These are phyloP conservation scores for Brachypodium distachyon DNA, from an alignment of 202 grass and related monocot species.

Conservation along the genomic window DNA sequence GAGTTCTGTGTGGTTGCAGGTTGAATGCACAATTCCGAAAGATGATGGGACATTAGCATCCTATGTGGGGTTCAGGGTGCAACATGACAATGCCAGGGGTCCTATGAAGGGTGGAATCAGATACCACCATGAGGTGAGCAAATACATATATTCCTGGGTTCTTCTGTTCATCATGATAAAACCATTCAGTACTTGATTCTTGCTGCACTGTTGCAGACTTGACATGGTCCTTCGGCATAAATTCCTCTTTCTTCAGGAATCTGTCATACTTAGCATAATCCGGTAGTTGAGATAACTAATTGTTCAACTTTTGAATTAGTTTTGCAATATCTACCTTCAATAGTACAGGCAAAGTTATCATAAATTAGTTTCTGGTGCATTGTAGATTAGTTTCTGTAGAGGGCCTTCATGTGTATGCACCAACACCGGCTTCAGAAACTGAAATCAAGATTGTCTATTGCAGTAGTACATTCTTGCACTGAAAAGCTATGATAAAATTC, in stretches of 20 bases:
- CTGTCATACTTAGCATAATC: not conserved
- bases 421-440: not conserved
- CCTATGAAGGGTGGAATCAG: slow-evolving; percentile 99
- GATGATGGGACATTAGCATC: slow-evolving; percentile 95
- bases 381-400: not conserved
- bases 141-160: not conserved
- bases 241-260: slow-evolving; percentile 22
- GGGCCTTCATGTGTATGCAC: not conserved
- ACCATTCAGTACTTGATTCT: slow-evolving; percentile 17
- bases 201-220: slow-evolving; percentile 2
- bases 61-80: slow-evolving; percentile 93
- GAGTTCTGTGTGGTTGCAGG: slow-evolving; percentile 51
- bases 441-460: not conserved
- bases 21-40: slow-evolving; percentile 97
- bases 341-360: not conserved
- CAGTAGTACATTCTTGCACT: not conserved
- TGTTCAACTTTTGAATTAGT: not conserved
- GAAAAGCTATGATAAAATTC: slow-evolving; percentile 3
- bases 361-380: too few relatives aligned
- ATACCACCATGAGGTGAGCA: slow-evolving; percentile 95
- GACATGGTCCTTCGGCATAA: slow-evolving; percentile 30
- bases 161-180: slow-evolving; percentile 9
- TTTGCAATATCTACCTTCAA: not conserved
- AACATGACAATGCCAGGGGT: slow-evolving; percentile 98
- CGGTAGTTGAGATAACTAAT: not conserved